These are phyloP conservation scores for Endotrypanum monterogeii DNA, from an alignment of 208 protist species.

Conservation along the genomic window DNA sequence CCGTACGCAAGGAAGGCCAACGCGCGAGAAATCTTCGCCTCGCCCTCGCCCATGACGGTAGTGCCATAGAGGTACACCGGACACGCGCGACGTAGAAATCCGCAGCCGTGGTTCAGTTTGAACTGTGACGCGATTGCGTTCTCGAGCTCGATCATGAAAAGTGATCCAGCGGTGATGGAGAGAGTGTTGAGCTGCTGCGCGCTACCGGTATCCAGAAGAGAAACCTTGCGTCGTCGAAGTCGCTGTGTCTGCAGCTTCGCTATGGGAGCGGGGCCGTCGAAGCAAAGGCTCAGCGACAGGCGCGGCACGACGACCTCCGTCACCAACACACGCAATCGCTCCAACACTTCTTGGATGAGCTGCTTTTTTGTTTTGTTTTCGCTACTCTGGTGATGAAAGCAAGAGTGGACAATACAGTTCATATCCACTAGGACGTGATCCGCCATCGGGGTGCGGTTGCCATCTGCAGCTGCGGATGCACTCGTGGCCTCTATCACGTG, in stretches of 20 bases:
- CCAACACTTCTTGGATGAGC: slow-evolving; percentile 75
- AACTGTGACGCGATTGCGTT: slow-evolving; percentile 82
- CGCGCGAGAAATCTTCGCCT: slow-evolving; percentile 84
- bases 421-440: slow-evolving; percentile 87
- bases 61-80: slow-evolving; percentile 81
- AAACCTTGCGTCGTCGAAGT: slow-evolving; percentile 68
- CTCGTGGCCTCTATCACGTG: neutral
- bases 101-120: slow-evolving; percentile 54
- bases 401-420: slow-evolving; percentile 88
- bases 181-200: slow-evolving; percentile 64
- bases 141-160: slow-evolving; percentile 88
- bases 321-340: slow-evolving; percentile 67
- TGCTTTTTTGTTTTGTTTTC: slow-evolving; percentile 54
- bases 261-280: slow-evolving; percentile 81
- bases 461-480: neutral
- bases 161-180: slow-evolving; percentile 76
- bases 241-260: slow-evolving; percentile 87
- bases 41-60: slow-evolving; percentile 80
- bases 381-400: slow-evolving; percentile 38
- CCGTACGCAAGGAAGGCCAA: slow-evolving; percentile 64
- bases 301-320: slow-evolving; percentile 63
- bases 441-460: slow-evolving; percentile 7
- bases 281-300: slow-evolving; percentile 73
- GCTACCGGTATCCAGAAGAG: slow-evolving; percentile 49
- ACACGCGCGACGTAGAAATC: slow-evolving; percentile 57